Evolutionary conservation across 176 grass and related monocot genomes (phyloP).

Genomic region (Carex pumila): DNA sequence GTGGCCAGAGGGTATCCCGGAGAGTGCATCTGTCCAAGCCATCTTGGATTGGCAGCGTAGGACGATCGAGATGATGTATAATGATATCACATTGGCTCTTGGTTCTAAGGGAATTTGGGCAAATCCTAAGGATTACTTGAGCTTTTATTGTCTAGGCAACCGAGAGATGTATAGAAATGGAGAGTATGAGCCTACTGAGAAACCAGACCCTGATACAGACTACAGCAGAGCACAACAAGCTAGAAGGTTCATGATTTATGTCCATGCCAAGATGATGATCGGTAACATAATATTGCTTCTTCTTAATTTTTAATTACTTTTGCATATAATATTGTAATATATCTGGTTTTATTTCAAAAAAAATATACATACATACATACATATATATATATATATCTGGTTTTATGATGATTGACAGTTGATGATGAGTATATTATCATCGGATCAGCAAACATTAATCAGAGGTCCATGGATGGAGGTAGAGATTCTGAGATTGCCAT

Average conservation of each 20-base stretch:
- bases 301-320: no score
- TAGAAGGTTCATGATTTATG: constrained; percentile 95
- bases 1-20: constrained; percentile 95
- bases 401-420: constrained; percentile 26
- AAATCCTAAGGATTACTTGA: constrained; percentile 72
- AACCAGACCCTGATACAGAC: constrained; percentile 46
- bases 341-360: no score
- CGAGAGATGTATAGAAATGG: constrained; percentile 51
- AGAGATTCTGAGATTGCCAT: constrained; percentile 84
- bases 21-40: constrained; percentile 80
- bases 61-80: constrained; percentile 97
- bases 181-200: constrained; percentile 58
- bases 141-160: constrained; percentile 89
- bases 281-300: constrained; percentile 27
- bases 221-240: constrained; percentile 69
- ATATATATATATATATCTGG: neutral
- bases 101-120: constrained; percentile 56
- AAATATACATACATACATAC: no score
- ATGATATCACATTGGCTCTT: constrained; percentile 63
- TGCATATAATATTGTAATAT: no score
- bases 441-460: constrained; percentile 85
- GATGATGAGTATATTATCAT: constrained; percentile 95
- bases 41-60: constrained; percentile 84
- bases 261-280: constrained; percentile 97
- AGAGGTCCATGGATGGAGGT: constrained; percentile 82